phyloP scores from a whole-genome alignment of 495 filamentous ascomycete species.

The Penicillium silybi region DNA sequence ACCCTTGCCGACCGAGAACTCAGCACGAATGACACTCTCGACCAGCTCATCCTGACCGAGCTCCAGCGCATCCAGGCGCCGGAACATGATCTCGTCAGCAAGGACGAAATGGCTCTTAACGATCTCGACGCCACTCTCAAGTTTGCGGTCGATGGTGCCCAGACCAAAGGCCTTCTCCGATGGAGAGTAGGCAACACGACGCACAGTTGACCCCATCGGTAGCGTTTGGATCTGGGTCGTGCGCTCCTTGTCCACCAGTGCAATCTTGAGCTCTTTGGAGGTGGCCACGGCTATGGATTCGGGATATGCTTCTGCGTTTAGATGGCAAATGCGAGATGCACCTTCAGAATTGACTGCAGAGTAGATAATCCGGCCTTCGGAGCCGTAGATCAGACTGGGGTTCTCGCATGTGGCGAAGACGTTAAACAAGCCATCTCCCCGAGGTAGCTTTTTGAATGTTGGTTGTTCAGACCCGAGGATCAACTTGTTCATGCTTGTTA shows the following conservation, averaged over 20 bases:
- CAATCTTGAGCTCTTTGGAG: slow-evolving; percentile 70
- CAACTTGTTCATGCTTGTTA: slow-evolving; percentile 73
- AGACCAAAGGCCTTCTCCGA: slow-evolving; percentile 78
- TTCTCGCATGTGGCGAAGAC: slow-evolving; percentile 94
- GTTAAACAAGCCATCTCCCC: slow-evolving; percentile 60
- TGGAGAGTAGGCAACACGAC: slow-evolving; percentile 81
- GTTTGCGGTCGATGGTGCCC: slow-evolving; percentile 69
- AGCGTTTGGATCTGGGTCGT: slow-evolving; percentile 83
- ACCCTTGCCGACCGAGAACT: slow-evolving; percentile 60
- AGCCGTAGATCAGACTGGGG: slow-evolving; percentile 85
- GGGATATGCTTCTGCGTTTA: slow-evolving; percentile 78
- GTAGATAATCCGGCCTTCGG: slow-evolving; percentile 84
- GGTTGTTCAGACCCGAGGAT: slow-evolving; percentile 84
- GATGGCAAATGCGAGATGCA: slow-evolving; percentile 72
- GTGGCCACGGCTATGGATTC: slow-evolving; percentile 78
- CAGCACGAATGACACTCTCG: slow-evolving; percentile 76
- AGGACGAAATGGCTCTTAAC: slow-evolving; percentile 59
- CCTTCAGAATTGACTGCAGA: slow-evolving; percentile 93
- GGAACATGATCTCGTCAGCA: slow-evolving; percentile 56
- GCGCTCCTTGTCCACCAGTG: slow-evolving; percentile 75
- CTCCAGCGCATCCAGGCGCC: slow-evolving; percentile 46
- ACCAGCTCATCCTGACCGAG: slow-evolving; percentile 69
- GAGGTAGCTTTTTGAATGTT: slow-evolving; percentile 70
- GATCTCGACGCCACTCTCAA: slow-evolving; percentile 54
- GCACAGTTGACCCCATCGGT: slow-evolving; percentile 73